Base-by-base conservation (phyloP, 495 filamentous ascomycete genomes). In the Penicillium salamii region DNA sequence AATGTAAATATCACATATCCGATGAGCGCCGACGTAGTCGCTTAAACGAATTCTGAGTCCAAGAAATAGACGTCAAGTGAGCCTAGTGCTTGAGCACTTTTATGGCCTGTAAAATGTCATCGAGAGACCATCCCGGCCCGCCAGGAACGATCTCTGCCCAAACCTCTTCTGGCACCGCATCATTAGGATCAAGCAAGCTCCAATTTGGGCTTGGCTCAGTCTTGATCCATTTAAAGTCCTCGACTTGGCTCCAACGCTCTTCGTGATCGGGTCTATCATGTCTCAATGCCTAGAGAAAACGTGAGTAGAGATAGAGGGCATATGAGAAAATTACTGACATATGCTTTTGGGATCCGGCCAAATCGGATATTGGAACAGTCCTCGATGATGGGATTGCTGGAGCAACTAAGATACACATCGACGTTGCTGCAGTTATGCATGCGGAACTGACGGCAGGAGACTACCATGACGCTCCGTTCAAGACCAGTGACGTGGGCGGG, bases 161-260 rank as follows among this genome's bases (percentile, higher is more conserved):
- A 1, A 86, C 76, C 15, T 78, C 75, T 15, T 83, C 80, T 5
- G 68, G 49, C 7, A 92, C 74, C 8, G 83, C 78, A 29, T 87
- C 72, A 15, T 73, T 75, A 36, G 77, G 76, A 13, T 77, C 70
- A 33, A 97, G 49, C 8, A 91, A 60, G 37, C 75, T 80, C 90
- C 92, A 98, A 63, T 98, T 91, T 1, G 93, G 93, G 55, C 89
- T 96, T 14, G 81, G 83, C 38, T 87, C 88, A 9, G 78, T 72
- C 66, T 90, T 95, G 52, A 96, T 78, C 95, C 95, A 97, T 67
- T 95, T 93, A 75, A 98, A 98, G 58, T 98, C 93, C 59, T 97
- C 89, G 12, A 98, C 85, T 59, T 95, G 82, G 57, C 89, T 81
- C 87, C 89, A 98, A 49, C 84, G 75, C 65, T 93, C 91, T 47